These are phyloP conservation scores for Lentinula edodes DNA, from an alignment of 768 basidiomycete species.

Conservation along the genomic window DNA sequence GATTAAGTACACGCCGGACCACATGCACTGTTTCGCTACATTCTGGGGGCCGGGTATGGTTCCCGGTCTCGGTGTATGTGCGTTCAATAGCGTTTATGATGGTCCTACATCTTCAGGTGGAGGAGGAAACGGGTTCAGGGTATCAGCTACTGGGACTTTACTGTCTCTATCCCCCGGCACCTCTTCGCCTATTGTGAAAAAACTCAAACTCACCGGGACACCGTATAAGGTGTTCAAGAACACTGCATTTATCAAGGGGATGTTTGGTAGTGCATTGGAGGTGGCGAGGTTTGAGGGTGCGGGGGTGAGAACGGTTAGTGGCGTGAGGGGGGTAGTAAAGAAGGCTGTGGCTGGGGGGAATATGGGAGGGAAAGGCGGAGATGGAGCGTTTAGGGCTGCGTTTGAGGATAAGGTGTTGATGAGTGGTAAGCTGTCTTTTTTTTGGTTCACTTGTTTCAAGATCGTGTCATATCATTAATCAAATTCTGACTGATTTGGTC, in stretches of 20 bases:
- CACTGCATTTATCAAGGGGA: constrained; percentile 95
- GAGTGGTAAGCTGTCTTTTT: constrained; percentile 63
- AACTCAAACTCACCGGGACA: constrained; percentile 91
- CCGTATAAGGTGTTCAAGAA: constrained; percentile 99
- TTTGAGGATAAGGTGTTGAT: constrained; percentile 97
- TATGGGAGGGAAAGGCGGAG: constrained; percentile 91
- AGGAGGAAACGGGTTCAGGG: constrained; percentile 64
- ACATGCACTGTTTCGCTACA: constrained; percentile 98
- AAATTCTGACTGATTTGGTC: not conserved
- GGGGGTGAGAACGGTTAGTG: constrained; percentile 91
- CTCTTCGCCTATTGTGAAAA: constrained; percentile 88
- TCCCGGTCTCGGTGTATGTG: constrained; percentile 96
- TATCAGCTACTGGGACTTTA: constrained; percentile 92
- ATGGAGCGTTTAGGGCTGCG: constrained; percentile 92
- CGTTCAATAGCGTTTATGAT: constrained; percentile 81
- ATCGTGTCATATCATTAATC: not conserved
- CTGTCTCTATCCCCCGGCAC: constrained; percentile 66
- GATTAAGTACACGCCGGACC: constrained; percentile 99
- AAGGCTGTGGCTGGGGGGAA: constrained; percentile 94
- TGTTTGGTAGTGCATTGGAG: constrained; percentile 91
- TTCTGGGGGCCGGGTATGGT: constrained; percentile 92
- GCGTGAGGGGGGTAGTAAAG: constrained; percentile 95
- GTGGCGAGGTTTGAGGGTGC: constrained; percentile 99
- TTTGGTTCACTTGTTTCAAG: not conserved
- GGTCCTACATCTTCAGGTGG: constrained; percentile 19